A percentile compares a stretch with the other conserved stretches of the same genome.
Evolutionary conservation across 352 stramenopile species (phyloP).

Genomic region (Thalassiosira hispida): DNA sequence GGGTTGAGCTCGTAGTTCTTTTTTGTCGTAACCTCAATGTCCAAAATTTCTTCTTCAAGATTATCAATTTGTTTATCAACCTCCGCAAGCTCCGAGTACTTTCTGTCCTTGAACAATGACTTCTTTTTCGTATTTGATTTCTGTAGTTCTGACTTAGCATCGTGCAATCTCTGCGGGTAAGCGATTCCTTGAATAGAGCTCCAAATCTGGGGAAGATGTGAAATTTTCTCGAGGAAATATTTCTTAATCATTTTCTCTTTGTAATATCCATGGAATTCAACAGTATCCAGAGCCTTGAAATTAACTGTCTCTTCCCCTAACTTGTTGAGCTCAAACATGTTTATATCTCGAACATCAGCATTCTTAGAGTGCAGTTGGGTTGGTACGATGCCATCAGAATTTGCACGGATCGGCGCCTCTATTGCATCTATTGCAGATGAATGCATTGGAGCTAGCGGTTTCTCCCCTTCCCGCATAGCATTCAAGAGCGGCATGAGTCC

Average conservation of each 20-base stretch:
- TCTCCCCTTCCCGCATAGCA: conserved; percentile 37
- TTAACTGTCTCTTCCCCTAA: conserved; percentile 25
- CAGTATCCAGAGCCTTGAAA: conserved; percentile 35
- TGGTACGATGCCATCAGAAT: conserved; percentile 51
- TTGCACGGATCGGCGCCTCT: conserved; percentile 22
- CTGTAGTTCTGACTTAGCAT: conserved; percentile 17
- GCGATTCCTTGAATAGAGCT: conserved; percentile 10
- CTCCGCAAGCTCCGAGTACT: conserved; percentile 10
- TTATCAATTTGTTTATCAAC: conserved; percentile 24
- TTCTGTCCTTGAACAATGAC: conserved; percentile 11
- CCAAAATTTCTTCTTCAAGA: conserved; percentile 9
- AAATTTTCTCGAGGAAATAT: conserved; percentile 11
- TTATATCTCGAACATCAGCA: conserved; percentile 69
- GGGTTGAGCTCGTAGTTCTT: conserved; percentile 10
- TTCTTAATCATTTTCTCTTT: conserved; percentile 10
- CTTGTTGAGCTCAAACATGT: conserved; percentile 61
- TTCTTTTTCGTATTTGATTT: conserved; percentile 8
- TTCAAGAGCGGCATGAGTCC: conserved; percentile 71
- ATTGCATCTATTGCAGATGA: conserved; percentile 20
- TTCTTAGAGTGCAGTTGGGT: conserved; percentile 84
- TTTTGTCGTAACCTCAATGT: conserved; percentile 11
- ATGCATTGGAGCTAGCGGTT: conserved; percentile 14
- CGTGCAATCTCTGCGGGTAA: neutral
- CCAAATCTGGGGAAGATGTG: conserved; percentile 36
- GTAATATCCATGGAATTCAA: conserved; percentile 21